phyloP scores from a whole-genome alignment of 345 rosid species.

The Pugionium cornutum region DNA sequence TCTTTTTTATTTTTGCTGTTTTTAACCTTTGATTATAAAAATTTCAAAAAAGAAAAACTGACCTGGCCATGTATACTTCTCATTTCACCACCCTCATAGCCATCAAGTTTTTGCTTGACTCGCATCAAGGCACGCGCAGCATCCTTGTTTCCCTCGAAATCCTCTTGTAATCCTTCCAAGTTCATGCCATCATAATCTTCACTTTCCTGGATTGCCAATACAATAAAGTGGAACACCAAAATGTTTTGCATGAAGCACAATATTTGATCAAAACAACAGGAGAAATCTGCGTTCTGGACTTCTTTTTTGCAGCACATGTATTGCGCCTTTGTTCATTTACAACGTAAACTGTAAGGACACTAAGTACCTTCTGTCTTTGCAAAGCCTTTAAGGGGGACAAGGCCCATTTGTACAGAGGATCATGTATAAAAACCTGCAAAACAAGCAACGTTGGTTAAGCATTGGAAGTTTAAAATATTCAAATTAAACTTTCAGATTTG shows the following conservation, averaged over 20 bases:
- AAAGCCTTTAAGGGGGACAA: conserved; percentile 93
- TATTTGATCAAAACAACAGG: neutral
- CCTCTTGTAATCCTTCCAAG: conserved; percentile 70
- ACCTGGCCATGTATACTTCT: conserved; percentile 97
- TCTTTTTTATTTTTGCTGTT: conserved; percentile 4
- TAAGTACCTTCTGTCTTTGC: conserved; percentile 94
- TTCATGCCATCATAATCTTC: conserved; percentile 65
- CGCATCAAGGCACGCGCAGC: conserved; percentile 93
- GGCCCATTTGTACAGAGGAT: conserved; percentile 98
- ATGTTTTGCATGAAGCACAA: neutral
- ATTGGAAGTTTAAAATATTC: neutral
- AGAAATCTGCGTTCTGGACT: neutral
- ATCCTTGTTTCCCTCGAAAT: conserved; percentile 88
- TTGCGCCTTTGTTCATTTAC: conserved; percentile 6
- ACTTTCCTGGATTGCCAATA: conserved; percentile 52
- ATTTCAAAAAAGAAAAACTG: neutral
- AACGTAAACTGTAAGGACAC: conserved; percentile 6
- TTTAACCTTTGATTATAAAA: neutral
- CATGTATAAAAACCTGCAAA: conserved; percentile 95
- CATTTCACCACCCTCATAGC: conserved; percentile 95
- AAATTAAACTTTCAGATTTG: conserved; percentile 17
- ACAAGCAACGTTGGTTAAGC: conserved; percentile 26
- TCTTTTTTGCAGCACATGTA: conserved; percentile 1
- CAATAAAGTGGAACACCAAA: conserved; percentile 2
- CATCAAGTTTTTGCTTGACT: conserved; percentile 93